A percentile compares a stretch with the other conserved stretches of the same genome.
Conservation (phyloP, 371 early-diverging fungal genomes). For the Furculomyces boomerangus region DNA sequence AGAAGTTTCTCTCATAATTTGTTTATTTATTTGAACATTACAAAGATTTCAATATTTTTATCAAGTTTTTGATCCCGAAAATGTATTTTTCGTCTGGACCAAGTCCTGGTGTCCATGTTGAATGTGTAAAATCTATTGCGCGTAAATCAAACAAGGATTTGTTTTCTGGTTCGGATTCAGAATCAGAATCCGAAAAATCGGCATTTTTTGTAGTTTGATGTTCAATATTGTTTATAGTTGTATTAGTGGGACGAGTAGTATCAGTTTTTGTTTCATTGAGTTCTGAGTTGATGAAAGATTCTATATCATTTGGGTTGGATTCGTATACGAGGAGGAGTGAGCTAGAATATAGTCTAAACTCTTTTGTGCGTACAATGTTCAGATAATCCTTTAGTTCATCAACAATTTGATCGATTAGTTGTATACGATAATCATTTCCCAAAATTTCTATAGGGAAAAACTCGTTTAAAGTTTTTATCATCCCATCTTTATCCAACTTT, state of each 20-base stretch:
- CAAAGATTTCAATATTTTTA: too few species aligned
- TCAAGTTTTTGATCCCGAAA: too few species aligned
- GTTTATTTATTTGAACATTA: too few species aligned
- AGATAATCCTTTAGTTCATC: slow-evolving; percentile 33
- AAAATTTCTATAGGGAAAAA: slow-evolving; percentile 28
- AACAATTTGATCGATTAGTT: slow-evolving; percentile 40
- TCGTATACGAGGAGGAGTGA: slow-evolving; percentile 57
- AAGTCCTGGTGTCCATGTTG: slow-evolving; percentile 33
- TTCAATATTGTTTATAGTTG: slow-evolving; percentile 6
- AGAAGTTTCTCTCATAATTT: not conserved
- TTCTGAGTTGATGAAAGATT: not conserved
- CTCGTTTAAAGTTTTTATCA: slow-evolving; percentile 25
- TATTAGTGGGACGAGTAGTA: not conserved
- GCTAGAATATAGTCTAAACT: slow-evolving; percentile 37
- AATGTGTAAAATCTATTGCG: slow-evolving; percentile 63
- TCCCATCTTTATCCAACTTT: slow-evolving; percentile 19
- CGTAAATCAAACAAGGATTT: slow-evolving; percentile 37
- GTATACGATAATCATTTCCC: slow-evolving; percentile 23
- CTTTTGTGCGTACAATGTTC: slow-evolving; percentile 23
- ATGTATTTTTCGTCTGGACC: slow-evolving; percentile 31
- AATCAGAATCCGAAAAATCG: too few species aligned
- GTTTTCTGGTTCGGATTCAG: not conserved
- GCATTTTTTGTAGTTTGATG: too few species aligned
- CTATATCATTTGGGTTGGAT: slow-evolving; percentile 25
- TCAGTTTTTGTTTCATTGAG: not conserved